Evolutionary conservation across 352 stramenopile genomes (phyloP), one percentile per base, ranked within the genome.

Genomic region (Phytophthora boehmeriae): DNA sequence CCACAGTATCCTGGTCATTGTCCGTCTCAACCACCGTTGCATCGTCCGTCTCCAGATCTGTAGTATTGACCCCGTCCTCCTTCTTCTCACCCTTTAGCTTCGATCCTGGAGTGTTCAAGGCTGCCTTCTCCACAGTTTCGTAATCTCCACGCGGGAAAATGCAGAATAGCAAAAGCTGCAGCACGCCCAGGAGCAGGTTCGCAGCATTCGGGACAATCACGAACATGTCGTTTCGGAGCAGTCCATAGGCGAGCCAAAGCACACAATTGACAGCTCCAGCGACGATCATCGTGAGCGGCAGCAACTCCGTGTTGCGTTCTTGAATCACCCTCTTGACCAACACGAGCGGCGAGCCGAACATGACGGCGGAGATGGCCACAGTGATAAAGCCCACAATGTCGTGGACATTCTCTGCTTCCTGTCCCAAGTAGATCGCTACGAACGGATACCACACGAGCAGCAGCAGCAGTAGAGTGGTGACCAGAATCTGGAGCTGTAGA

Each of bases 311-410:
- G 47, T 75, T 81, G 45, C 73, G 77, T 25, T 78, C 73, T 51
- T 71, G 54, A 25, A 90, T 59, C 47, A 90, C 80, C 27, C 71
- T 50, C 39, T 73, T 74, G 16, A 88, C 69, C 5, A 79, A 46
- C 13, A 77, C 68, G 13, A 90, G 68, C 53, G 80, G 80, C 38
- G 78, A 89, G 22, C 59, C 78, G 50, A 88, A 83, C 76, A 91
- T 90, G 53, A 93, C 63, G 8, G 71, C 63, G 5, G 74, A 78
- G 49, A 86, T 70, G 19, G 56, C 67, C 38, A 93, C 83, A 8
- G 78, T 75, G 11, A 83, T 20, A 61, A 80, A 84, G 5, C 83
- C 83, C 8, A 93, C 65, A 43, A 74, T 63, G 23, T 73, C 47
- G 25, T 86, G 52, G 4, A 88, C 61, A 11, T 54, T 57, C 1